Evolutionary conservation across 169 alveolate genomes (phyloP).

Genomic region (Condylostoma magnum): DNA sequence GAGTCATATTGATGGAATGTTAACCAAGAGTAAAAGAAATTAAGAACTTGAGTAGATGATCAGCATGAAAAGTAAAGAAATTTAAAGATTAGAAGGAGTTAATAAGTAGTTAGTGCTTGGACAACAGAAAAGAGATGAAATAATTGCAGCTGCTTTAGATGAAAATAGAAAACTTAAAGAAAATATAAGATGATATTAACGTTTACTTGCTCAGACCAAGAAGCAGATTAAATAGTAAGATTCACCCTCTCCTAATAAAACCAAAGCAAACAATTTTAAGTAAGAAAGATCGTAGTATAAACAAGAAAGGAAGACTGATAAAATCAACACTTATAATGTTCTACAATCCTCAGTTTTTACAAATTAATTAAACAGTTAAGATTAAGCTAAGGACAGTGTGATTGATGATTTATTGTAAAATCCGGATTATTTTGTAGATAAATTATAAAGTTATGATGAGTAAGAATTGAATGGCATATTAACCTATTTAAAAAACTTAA

Average conservation of each 20-base stretch:
- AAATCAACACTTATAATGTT: no score
- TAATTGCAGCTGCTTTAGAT: conserved; percentile 8
- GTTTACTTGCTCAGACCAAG: no score
- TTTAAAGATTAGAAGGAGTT: not conserved
- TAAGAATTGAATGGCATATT: not conserved
- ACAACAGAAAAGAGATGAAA: conserved; percentile 16
- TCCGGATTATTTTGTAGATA: not conserved
- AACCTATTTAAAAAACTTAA: not conserved
- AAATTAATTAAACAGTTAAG: no score
- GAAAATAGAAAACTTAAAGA: conserved; percentile 18
- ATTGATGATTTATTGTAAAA: no score
- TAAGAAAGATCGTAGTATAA: not conserved
- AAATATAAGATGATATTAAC: not conserved
- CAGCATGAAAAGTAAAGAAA: not conserved
- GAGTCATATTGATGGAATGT: not conserved
- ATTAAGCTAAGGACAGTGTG: no score
- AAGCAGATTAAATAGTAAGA: not conserved
- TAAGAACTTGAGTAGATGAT: not conserved
- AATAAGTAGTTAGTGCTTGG: conserved; percentile 4
- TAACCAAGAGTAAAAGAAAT: not conserved
- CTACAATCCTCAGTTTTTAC: no score
- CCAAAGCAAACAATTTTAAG: not conserved
- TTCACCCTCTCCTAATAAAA: not conserved
- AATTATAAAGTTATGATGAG: not conserved
- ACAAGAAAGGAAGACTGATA: not conserved